Evolutionary conservation across 176 grass and related monocot species (phyloP).

Genomic region (Phyllostachys edulis): DNA sequence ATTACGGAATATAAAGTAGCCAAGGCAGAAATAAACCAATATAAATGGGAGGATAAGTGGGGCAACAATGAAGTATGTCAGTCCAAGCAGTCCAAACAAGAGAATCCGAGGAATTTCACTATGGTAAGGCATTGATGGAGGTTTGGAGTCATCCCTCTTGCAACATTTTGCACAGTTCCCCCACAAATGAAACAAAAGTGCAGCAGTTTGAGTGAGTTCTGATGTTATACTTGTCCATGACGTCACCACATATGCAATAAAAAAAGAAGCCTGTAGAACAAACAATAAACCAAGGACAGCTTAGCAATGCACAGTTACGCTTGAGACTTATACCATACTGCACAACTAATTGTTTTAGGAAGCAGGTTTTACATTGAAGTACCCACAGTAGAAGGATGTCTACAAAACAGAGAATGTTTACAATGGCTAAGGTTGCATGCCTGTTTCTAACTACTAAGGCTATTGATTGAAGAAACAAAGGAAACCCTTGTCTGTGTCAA

Average conservation of each 20-base stretch:
- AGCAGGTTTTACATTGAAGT: not conserved
- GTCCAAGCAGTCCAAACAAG: conserved; percentile 82
- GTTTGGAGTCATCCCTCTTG: conserved; percentile 50
- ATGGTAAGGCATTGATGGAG: conserved; percentile 77
- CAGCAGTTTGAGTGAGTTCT: conserved; percentile 70
- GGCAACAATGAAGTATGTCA: conserved; percentile 82
- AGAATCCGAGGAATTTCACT: conserved; percentile 95
- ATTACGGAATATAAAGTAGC: conserved; percentile 89
- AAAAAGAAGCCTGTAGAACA: conserved; percentile 73
- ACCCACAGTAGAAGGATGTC: not conserved
- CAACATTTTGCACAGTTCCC: conserved; percentile 50
- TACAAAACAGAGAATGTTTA: conserved; percentile 9
- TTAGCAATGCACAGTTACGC: conserved; percentile 29
- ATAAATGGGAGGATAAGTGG: conserved; percentile 92
- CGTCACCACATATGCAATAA: conserved; percentile 94
- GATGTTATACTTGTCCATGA: conserved; percentile 87
- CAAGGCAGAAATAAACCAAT: conserved; percentile 85
- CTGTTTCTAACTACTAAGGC: conserved; percentile 1
- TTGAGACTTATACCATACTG: conserved; percentile 16
- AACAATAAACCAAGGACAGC: conserved; percentile 22
- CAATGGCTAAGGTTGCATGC: not conserved
- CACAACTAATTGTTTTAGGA: not conserved
- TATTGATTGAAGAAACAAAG: not conserved
- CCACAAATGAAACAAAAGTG: conserved; percentile 54
- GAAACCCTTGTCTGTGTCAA: not conserved